Evolutionary conservation across 2,329 filamentous ascomycete species (phyloP).

Genomic region (Alternaria sp.): DNA sequence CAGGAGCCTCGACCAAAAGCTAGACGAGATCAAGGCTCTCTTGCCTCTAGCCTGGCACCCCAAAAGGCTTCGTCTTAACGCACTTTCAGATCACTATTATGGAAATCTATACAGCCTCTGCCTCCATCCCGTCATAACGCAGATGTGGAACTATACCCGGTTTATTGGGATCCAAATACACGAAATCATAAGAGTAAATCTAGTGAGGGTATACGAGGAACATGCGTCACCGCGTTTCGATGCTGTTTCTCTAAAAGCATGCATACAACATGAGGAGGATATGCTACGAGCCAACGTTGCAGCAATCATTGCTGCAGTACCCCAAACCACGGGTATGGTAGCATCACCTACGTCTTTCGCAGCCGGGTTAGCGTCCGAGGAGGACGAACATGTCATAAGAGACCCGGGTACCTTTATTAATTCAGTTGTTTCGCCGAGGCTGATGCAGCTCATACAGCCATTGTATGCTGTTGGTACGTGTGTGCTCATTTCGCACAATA

Average conservation of each 20-base stretch:
- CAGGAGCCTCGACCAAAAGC: conserved; percentile 29
- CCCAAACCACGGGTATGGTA: conserved; percentile 43
- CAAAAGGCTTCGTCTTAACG: conserved; percentile 28
- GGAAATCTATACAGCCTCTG: conserved; percentile 43
- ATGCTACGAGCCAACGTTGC: conserved; percentile 23
- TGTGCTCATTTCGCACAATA: conserved; percentile 23
- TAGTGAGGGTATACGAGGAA: conserved; percentile 25
- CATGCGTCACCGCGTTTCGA: conserved; percentile 27
- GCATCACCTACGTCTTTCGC: conserved; percentile 29
- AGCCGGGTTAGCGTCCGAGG: background rate
- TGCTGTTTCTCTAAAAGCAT: conserved; percentile 12
- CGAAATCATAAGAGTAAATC: conserved; percentile 29
- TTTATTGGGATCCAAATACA: conserved; percentile 37
- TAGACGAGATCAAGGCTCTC: conserved; percentile 33
- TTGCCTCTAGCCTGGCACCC: conserved; percentile 40
- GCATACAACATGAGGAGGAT: conserved; percentile 20
- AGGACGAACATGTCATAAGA: background rate
- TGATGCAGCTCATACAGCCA: conserved; percentile 42
- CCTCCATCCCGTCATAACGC: conserved; percentile 40
- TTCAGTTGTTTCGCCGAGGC: conserved; percentile 29
- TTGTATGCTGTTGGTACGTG: conserved; percentile 31
- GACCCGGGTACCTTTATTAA: conserved; percentile 34
- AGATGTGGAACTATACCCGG: conserved; percentile 46
- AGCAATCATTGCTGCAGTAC: conserved; percentile 37
- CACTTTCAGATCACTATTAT: conserved; percentile 27